phyloP scores from a whole-genome alignment of 805 yeast species.

The Saturnispora mendoncae region DNA sequence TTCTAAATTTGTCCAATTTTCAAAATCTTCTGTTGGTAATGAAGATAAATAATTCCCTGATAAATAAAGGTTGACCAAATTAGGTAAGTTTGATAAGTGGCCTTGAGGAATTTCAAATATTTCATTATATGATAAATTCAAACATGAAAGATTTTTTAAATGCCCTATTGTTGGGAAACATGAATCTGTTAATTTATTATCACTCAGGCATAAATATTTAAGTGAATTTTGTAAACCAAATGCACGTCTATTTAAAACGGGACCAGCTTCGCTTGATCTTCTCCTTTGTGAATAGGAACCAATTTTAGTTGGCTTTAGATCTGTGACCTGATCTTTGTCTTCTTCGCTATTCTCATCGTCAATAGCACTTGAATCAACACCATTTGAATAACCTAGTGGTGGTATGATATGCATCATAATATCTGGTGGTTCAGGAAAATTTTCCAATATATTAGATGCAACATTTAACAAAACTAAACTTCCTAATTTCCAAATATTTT shows the following conservation, averaged over 20 bases:
- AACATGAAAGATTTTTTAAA: conserved; percentile 45
- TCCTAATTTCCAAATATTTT: conserved; percentile 54
- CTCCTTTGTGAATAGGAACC: conserved; percentile 4
- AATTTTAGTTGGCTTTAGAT: background rate
- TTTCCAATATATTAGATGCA: conserved; percentile 60
- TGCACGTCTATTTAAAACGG: conserved; percentile 5
- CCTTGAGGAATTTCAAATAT: conserved; percentile 74
- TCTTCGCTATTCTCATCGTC: conserved; percentile 7
- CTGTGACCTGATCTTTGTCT: conserved; percentile 1
- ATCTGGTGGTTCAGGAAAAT: conserved; percentile 48
- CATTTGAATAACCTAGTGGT: conserved; percentile 7
- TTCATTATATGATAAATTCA: conserved; percentile 81
- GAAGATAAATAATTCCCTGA: conserved; percentile 78
- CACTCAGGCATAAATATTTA: conserved; percentile 57
- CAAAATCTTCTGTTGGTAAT: conserved; percentile 82
- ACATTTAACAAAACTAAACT: conserved; percentile 54
- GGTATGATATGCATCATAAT: conserved; percentile 6
- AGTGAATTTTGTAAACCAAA: conserved; percentile 28
- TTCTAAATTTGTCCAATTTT: conserved; percentile 45
- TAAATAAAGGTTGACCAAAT: conserved; percentile 56
- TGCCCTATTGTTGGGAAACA: conserved; percentile 59
- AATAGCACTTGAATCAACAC: background rate
- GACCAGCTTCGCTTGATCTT: conserved; percentile 14
- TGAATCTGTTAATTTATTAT: conserved; percentile 74
- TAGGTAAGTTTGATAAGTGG: conserved; percentile 46